Conservation (phyloP, 169 alveolate species). For the Miamiensis avidus region DNA sequence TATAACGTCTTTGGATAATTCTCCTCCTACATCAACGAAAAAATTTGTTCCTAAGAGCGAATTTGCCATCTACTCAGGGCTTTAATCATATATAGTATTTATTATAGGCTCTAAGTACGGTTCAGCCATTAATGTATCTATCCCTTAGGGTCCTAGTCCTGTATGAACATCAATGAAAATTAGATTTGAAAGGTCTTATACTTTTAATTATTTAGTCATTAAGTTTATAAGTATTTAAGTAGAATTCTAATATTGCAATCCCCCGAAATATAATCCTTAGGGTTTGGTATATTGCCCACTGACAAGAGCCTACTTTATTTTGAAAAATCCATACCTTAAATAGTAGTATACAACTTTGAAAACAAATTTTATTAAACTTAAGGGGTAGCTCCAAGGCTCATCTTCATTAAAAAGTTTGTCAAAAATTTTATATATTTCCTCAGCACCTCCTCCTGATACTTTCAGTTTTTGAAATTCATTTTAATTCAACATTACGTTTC, state of each 20-base stretch:
- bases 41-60: not conserved
- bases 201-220: not conserved
- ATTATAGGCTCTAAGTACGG: not conserved
- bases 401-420: too few relatives aligned
- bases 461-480: not conserved
- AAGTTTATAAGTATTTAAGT: not conserved
- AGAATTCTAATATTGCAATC: not conserved
- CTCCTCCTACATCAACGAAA: not conserved
- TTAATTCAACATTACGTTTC: not conserved
- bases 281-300: not conserved
- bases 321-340: not conserved
- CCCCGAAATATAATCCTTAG: not conserved
- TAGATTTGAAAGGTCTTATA: not conserved
- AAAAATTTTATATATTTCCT: too few relatives aligned
- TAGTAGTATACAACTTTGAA: not conserved
- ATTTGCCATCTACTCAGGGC: not conserved
- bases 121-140: not conserved
- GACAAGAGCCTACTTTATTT: not conserved
- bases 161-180: not conserved
- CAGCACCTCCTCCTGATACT: not conserved
- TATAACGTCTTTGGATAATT: not conserved
- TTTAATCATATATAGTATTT: not conserved
- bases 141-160: not conserved
- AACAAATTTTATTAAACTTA: not conserved
- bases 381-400: not conserved